Base-by-base conservation (phyloP, 768 basidiomycete species). In the Asterophora parasitica region DNA sequence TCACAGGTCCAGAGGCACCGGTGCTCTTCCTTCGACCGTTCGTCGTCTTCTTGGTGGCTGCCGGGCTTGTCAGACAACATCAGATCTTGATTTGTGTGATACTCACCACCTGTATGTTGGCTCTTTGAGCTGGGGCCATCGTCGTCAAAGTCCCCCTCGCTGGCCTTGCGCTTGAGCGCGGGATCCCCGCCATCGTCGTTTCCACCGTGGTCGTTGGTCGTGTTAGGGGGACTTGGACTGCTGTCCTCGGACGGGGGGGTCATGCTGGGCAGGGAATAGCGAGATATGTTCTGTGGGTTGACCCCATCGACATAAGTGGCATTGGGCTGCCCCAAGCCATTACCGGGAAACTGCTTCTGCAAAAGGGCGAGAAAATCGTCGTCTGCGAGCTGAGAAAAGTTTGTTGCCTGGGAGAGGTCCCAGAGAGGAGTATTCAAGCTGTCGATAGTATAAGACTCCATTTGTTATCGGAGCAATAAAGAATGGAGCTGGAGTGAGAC, bases 291-390 rank as follows among this genome's bases (percentile, higher is more conserved):
- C 63, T 84, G 79, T 0, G 83, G 82, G 58, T 85, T 78, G 49
- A 85, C 69, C 48, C 69, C 72, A 52, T 74, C 70, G 37, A 68
- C 60, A 53, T 61, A 62, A 49, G 55, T 48, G 49, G 30, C 41
- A 32, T 61, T 44, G 47, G 38, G 52, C 13, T 54, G 36, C 40
- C 51, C 39, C 7, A 42, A 41, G 3, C 48, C 42, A 16, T 65
- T 55, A n/a, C n/a, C n/a, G 28, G 78, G 71, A 58, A 85, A 88
- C 65, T 89, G 88, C 58, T 88, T 88, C 60, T 84, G 82, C 2
- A 91, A 74, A 42, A 89, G 73, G 9, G 83, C 78, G 36, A 90
- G 77, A 52, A 91, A 86, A 66, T 88, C 85, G 58, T 82, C 82
- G 60, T 89, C 86, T 9, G 81, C 74, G 35, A 88, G 65, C 36